A percentile compares a stretch with the other conserved stretches of the same genome.
These are phyloP conservation scores for Pseudogymnoascus sp. DNA, from an alignment of 2,329 filamentous ascomycete species.

Conservation along the genomic window DNA sequence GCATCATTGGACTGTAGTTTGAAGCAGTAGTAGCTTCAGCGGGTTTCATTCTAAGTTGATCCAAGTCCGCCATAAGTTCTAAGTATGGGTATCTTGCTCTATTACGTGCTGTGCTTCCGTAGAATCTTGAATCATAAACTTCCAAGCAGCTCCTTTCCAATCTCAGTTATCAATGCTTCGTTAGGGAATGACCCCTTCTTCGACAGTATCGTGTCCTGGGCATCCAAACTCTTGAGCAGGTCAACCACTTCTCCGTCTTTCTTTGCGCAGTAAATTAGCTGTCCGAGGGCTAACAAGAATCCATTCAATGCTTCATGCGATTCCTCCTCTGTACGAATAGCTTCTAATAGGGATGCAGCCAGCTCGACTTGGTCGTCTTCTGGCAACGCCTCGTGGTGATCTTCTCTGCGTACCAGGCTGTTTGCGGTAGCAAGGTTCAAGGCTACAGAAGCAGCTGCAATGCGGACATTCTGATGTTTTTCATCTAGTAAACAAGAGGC, in stretches of 20 bases:
- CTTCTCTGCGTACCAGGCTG: constrained; percentile 55
- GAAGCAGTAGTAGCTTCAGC: neutral
- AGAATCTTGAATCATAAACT: constrained; percentile 16
- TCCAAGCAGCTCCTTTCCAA: constrained; percentile 38
- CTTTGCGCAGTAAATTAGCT: constrained; percentile 65
- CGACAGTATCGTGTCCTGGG: constrained; percentile 52
- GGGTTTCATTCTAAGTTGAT: neutral
- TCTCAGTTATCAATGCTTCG: constrained; percentile 50
- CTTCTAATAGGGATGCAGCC: constrained; percentile 72
- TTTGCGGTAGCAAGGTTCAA: constrained; percentile 75
- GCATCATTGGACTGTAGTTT: neutral
- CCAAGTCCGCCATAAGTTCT: neutral
- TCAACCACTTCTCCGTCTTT: constrained; percentile 71
- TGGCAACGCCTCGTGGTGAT: constrained; percentile 50
- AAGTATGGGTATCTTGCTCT: constrained; percentile 5
- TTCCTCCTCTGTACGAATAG: constrained; percentile 50
- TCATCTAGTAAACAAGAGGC: constrained; percentile 75
- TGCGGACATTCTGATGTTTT: constrained; percentile 65
- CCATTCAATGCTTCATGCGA: constrained; percentile 71
- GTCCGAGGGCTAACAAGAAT: constrained; percentile 67
- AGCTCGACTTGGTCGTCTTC: constrained; percentile 74
- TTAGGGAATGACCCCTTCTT: constrained; percentile 53
- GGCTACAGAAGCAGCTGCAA: constrained; percentile 74
- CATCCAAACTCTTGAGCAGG: constrained; percentile 71
- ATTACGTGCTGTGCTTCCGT: neutral